Conservation (phyloP, 1,139 yeast species). For the Suhomyces taliae region DNA sequence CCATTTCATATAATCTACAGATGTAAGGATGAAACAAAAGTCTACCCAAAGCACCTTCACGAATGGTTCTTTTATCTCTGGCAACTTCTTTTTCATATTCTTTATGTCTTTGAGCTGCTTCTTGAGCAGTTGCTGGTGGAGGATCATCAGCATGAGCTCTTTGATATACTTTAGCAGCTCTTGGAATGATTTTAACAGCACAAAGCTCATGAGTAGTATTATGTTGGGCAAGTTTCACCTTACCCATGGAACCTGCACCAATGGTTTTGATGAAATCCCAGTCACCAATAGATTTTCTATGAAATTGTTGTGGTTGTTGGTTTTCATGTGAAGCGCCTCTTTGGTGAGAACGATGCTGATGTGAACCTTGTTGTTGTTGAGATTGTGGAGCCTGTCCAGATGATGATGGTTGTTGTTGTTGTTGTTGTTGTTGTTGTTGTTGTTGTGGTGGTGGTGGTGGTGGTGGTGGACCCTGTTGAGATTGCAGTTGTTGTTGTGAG, state of each 20-base stretch:
- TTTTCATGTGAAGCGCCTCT: slow-evolving; percentile 21
- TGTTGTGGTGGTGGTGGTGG: slow-evolving; percentile 9
- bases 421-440: slow-evolving; percentile 12
- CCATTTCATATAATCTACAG: slow-evolving; percentile 89
- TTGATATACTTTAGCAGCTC: slow-evolving; percentile 75
- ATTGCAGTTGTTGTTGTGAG: slow-evolving; percentile 2
- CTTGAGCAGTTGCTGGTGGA: slow-evolving; percentile 58
- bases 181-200: slow-evolving; percentile 80
- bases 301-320: slow-evolving; percentile 53
- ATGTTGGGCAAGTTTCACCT: slow-evolving; percentile 91
- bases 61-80: slow-evolving; percentile 85
- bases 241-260: slow-evolving; percentile 99
- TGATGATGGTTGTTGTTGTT: too few relatives aligned
- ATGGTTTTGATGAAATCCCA: slow-evolving; percentile 96
- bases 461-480: slow-evolving; percentile 2
- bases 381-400: slow-evolving; percentile 9
- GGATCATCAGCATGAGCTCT: slow-evolving; percentile 76
- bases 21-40: slow-evolving; percentile 89
- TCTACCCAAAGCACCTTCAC: slow-evolving; percentile 94
- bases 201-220: slow-evolving; percentile 78
- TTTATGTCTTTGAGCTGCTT: slow-evolving; percentile 61
- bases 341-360: slow-evolving; percentile 15
- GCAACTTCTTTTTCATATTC: slow-evolving; percentile 86
- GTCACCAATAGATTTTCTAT: slow-evolving; percentile 89
- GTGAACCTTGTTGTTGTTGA: slow-evolving; percentile 10